A percentile compares a stretch with the other conserved stretches of the same genome.
Evolutionary conservation across 148 eudicot species (phyloP).

Genomic region (Camellia granthamiana): DNA sequence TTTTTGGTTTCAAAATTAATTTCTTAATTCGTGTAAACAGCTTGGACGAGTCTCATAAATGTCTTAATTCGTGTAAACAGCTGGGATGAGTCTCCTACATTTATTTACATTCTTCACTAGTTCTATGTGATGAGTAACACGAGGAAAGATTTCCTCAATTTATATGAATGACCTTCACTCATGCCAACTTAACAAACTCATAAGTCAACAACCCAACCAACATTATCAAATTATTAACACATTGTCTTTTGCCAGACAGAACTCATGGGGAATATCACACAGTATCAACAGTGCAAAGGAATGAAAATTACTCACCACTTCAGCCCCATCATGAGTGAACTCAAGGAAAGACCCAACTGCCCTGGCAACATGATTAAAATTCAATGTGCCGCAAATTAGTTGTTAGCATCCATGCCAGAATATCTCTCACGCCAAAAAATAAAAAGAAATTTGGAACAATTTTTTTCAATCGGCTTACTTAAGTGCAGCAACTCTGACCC

Average conservation of each 20-base stretch:
- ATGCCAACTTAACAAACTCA: not conserved
- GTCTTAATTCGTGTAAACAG: not conserved
- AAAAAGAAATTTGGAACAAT: conserved; percentile 6
- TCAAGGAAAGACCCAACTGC: conserved; percentile 97
- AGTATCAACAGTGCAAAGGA: conserved; percentile 8
- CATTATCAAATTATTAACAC: not conserved
- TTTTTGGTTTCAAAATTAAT: not conserved
- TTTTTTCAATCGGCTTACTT: conserved; percentile 46
- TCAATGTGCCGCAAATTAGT: conserved; percentile 12
- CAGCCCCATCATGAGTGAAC: conserved; percentile 79
- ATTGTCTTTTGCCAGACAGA: not conserved
- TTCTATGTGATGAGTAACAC: not conserved
- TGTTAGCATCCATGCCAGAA: not conserved
- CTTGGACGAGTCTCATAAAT: not conserved
- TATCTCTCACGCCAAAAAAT: not conserved
- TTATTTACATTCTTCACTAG: not conserved
- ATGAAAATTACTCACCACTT: conserved; percentile 61
- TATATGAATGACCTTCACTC: not conserved
- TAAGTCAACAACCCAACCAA: not conserved
- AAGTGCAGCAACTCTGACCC: conserved; percentile 93
- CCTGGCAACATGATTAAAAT: conserved; percentile 43
- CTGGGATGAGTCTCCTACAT: not conserved
- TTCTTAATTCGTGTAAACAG: not conserved
- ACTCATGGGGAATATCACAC: not conserved
- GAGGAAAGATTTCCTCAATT: not conserved